A percentile compares a stretch with the other conserved stretches of the same genome.
phyloP scores from a whole-genome alignment of 805 yeast genomes.

The Ogataea neopini region DNA sequence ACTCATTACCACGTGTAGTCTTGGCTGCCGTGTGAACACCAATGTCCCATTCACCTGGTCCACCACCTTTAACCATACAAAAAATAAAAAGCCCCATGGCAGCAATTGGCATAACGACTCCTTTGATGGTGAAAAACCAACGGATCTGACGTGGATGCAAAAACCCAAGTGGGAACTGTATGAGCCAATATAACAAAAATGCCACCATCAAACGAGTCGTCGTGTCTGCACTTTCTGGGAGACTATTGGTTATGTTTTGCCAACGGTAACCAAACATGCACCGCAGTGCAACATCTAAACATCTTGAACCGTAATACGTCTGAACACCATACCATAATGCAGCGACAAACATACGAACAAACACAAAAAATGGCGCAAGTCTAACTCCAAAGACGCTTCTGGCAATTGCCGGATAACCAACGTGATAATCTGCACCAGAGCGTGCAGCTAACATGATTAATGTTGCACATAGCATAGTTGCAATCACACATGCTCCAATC shows the following conservation, averaged over 20 bases:
- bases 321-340: slow-evolving; percentile 43
- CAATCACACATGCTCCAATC: slow-evolving; percentile 19
- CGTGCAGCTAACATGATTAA: slow-evolving; percentile 23
- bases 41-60: slow-evolving; percentile 20
- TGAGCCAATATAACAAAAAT: slow-evolving; percentile 24
- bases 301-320: slow-evolving; percentile 39
- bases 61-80: slow-evolving; percentile 24
- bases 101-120: slow-evolving; percentile 23
- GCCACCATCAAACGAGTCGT: slow-evolving; percentile 22
- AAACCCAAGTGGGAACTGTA: slow-evolving; percentile 24
- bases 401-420: slow-evolving; percentile 41
- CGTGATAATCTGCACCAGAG: slow-evolving; percentile 31
- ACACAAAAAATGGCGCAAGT: slow-evolving; percentile 37
- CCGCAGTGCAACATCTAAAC: slow-evolving; percentile 33
- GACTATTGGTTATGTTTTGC: slow-evolving; percentile 19
- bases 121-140: slow-evolving; percentile 23
- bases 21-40: slow-evolving; percentile 8
- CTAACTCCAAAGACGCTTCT: slow-evolving; percentile 40
- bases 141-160: slow-evolving; percentile 23
- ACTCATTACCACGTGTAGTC: slow-evolving; percentile 17
- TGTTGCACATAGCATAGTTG: slow-evolving; percentile 15
- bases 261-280: slow-evolving; percentile 26
- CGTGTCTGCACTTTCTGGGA: slow-evolving; percentile 22
- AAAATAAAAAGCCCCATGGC: slow-evolving; percentile 24
- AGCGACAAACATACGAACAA: slow-evolving; percentile 39